phyloP scores from a whole-genome alignment of 495 filamentous ascomycete genomes.

The Penicillium parvum region DNA sequence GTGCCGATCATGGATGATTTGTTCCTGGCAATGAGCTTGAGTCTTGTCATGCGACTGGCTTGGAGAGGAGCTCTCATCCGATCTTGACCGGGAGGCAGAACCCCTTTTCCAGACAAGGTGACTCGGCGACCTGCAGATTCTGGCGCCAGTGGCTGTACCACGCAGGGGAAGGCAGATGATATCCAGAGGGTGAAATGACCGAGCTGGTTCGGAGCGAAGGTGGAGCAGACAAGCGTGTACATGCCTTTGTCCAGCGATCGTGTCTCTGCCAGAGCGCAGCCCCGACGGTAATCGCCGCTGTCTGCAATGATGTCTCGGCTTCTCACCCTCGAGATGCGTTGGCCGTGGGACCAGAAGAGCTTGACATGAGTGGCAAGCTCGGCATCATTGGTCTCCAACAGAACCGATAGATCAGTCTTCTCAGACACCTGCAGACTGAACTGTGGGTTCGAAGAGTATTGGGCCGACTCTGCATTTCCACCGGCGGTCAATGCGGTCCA shows the following conservation, averaged over 20 bases:
- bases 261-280: constrained; percentile 64
- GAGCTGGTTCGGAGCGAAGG: constrained; percentile 73
- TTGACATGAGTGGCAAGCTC: constrained; percentile 76
- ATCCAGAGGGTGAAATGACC: constrained; percentile 73
- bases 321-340: constrained; percentile 61
- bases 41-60: constrained; percentile 51
- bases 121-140: constrained; percentile 67
- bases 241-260: constrained; percentile 55
- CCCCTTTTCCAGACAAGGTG: constrained; percentile 44
- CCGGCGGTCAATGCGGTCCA: constrained; percentile 82
- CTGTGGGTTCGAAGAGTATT: constrained; percentile 81
- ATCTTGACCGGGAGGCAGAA: constrained; percentile 48
- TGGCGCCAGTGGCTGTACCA: constrained; percentile 51
- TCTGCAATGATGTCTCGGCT: constrained; percentile 73
- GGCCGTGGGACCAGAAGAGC: constrained; percentile 70
- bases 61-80: constrained; percentile 50
- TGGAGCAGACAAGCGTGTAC: constrained; percentile 85
- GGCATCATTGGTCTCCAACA: constrained; percentile 69
- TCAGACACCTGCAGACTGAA: constrained; percentile 60
- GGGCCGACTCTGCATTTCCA: constrained; percentile 70
- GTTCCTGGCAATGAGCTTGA: constrained; percentile 50
- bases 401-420: constrained; percentile 57
- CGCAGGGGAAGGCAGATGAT: constrained; percentile 51
- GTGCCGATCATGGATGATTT: constrained; percentile 32
- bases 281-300: constrained; percentile 79